Evolutionary conservation across 345 rosid genomes (phyloP).

Genomic region (Brassica rapa): DNA sequence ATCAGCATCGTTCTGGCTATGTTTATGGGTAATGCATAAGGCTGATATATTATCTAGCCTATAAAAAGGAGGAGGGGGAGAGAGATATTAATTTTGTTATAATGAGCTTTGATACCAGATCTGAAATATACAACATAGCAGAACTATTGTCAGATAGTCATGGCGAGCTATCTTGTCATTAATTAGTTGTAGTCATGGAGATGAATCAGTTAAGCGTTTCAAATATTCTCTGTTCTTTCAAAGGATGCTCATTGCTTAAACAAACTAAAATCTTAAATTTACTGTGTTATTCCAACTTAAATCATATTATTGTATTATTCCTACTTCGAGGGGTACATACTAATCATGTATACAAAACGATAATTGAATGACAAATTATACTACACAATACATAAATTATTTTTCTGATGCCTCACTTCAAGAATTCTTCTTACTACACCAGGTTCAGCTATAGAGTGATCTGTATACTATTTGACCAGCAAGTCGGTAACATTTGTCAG

Average conservation of each 20-base stretch:
- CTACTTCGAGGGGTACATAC: background rate
- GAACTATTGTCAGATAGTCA: background rate
- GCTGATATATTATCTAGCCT: no score
- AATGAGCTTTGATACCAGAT: background rate
- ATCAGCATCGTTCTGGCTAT: no score
- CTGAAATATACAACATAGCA: background rate
- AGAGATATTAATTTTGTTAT: no score
- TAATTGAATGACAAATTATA: background rate
- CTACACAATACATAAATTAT: constrained; percentile 1
- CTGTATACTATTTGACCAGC: background rate
- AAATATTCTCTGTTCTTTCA: background rate
- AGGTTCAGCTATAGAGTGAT: constrained; percentile 4
- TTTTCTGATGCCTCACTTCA: constrained; percentile 13
- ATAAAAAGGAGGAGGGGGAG: no score
- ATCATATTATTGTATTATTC: background rate
- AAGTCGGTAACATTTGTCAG: background rate
- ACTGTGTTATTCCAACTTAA: background rate
- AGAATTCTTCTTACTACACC: constrained; percentile 8
- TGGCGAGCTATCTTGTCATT: background rate
- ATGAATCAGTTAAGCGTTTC: background rate
- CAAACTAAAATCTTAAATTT: background rate
- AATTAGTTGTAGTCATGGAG: background rate
- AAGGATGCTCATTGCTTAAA: background rate
- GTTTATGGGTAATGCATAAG: no score
- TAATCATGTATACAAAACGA: constrained; percentile 13